phyloP scores from a whole-genome alignment of 2,329 filamentous ascomycete species.

The Cryphonectria parasitica region DNA sequence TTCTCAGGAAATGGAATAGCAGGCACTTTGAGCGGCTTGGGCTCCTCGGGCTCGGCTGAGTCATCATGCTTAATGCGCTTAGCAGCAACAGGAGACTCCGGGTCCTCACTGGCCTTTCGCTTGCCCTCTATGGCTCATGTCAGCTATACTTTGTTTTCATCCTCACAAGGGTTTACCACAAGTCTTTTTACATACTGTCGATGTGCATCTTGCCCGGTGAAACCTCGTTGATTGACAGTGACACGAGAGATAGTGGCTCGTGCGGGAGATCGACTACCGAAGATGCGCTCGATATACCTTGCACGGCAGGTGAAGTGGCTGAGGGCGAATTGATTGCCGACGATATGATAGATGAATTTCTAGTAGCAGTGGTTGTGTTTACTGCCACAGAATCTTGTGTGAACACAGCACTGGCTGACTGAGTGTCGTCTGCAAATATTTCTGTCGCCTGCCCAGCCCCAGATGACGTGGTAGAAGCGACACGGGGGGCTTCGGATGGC shows the following conservation, averaged over 20 bases:
- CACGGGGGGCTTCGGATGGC: background rate
- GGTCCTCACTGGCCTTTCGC: slow-evolving; percentile 73
- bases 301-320: background rate
- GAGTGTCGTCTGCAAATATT: background rate
- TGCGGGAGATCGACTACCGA: background rate
- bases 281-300: background rate
- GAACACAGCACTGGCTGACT: background rate
- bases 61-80: slow-evolving; percentile 67
- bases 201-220: slow-evolving; percentile 41
- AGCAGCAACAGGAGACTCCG: slow-evolving; percentile 60
- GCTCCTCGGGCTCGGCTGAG: slow-evolving; percentile 42
- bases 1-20: slow-evolving; percentile 87
- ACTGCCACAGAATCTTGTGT: background rate
- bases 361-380: background rate
- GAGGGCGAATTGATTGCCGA: background rate
- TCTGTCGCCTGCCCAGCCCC: background rate
- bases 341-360: background rate
- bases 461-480: background rate
- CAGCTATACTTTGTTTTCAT: background rate
- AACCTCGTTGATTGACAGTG: background rate
- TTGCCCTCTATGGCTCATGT: slow-evolving; percentile 54
- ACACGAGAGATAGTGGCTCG: background rate
- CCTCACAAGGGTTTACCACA: slow-evolving; percentile 17
- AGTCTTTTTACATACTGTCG: slow-evolving; percentile 41
- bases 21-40: slow-evolving; percentile 59